Evolutionary conservation across 345 rosid genomes (phyloP).

Genomic region (Geranium brycei): DNA sequence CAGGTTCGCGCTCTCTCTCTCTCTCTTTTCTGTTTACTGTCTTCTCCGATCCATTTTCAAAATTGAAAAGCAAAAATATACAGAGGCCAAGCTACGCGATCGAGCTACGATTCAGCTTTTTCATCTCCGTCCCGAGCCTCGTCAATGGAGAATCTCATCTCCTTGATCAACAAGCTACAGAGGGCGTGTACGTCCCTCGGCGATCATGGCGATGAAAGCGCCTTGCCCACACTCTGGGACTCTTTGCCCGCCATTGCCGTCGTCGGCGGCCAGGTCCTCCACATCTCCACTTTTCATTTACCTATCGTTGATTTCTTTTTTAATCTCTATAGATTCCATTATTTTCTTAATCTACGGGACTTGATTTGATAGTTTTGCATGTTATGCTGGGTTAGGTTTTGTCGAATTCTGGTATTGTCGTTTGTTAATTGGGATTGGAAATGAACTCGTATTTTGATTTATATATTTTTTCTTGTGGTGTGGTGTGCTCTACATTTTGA

Average conservation of each 20-base stretch:
- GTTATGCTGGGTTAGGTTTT: not conserved
- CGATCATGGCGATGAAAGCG: slow-evolving; percentile 91
- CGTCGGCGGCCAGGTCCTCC: slow-evolving; percentile 81
- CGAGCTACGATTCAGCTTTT: not conserved
- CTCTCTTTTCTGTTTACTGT: no score
- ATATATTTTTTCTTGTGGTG: no score
- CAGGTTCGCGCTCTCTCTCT: no score
- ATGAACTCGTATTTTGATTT: no score
- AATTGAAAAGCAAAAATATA: no score
- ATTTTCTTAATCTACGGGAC: not conserved
- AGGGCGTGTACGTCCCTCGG: slow-evolving; percentile 91
- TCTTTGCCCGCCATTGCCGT: slow-evolving; percentile 90
- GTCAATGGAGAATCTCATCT: slow-evolving; percentile 69
- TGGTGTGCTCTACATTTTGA: not conserved
- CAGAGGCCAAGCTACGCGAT: no score
- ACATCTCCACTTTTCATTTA: not conserved
- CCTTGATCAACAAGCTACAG: slow-evolving; percentile 80
- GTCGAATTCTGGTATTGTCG: not conserved
- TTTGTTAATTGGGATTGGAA: not conserved
- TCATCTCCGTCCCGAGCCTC: not conserved
- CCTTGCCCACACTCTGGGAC: slow-evolving; percentile 94
- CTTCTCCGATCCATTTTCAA: no score
- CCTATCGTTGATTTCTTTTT: not conserved
- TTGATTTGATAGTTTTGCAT: not conserved
- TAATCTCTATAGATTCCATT: not conserved